These are phyloP conservation scores for Aspergillus melleus DNA, from an alignment of 2,329 filamentous ascomycete species.

Conservation along the genomic window DNA sequence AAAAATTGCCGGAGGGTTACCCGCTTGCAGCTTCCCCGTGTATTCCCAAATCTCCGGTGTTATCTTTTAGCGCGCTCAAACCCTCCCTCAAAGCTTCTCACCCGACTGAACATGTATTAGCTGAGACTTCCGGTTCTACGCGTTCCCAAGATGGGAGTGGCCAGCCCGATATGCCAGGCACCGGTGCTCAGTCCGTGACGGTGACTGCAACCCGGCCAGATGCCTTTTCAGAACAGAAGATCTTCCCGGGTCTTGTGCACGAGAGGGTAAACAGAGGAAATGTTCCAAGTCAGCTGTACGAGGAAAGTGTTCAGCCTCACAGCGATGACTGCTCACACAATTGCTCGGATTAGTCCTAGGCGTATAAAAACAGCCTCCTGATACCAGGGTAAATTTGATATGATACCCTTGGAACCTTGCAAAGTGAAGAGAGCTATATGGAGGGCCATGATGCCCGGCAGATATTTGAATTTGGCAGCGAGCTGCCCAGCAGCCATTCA, in stretches of 20 bases:
- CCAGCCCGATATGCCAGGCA: neutral
- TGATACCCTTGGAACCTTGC: neutral
- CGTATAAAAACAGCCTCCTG: neutral
- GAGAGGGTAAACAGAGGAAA: conserved; percentile 34
- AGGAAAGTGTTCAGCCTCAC: neutral
- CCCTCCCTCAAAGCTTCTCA: neutral
- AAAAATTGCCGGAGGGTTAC: neutral
- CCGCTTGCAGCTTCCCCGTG: neutral
- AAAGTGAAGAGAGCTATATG: neutral
- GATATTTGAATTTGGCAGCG: neutral
- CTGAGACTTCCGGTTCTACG: neutral
- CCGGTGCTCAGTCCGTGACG: conserved; percentile 3
- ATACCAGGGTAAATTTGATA: neutral
- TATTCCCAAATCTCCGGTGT: neutral
- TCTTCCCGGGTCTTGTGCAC: conserved; percentile 46
- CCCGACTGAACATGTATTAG: neutral
- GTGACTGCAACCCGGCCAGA: conserved; percentile 13
- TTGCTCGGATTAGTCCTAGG: neutral
- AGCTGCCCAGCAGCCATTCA: neutral
- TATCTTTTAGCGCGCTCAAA: neutral
- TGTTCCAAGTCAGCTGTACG: conserved; percentile 10
- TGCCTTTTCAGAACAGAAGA: conserved; percentile 36
- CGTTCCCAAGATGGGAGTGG: neutral
- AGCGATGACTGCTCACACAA: neutral
- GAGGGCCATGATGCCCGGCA: too few species aligned